A percentile compares a stretch with the other conserved stretches of the same genome.
These are phyloP conservation scores for Eucalyptus sp. DNA, from an alignment of 345 rosid species.

Conservation along the genomic window DNA sequence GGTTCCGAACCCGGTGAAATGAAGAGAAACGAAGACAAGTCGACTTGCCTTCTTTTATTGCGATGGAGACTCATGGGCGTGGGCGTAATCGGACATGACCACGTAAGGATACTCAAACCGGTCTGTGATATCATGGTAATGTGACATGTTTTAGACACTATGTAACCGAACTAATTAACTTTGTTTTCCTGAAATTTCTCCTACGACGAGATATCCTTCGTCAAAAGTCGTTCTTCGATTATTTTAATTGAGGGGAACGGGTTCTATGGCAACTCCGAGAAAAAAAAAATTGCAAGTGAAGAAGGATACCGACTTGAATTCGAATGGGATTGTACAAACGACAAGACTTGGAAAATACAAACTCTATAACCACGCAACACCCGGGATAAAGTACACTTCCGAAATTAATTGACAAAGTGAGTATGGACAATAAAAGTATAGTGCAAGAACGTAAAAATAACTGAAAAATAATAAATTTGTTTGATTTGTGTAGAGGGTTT, in stretches of 20 bases:
- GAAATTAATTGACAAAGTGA: no score
- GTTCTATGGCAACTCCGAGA: background rate
- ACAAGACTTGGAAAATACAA: no score
- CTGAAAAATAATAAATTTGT: no score
- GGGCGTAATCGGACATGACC: background rate
- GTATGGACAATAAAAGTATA: background rate
- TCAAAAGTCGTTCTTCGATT: background rate
- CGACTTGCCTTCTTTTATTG: background rate
- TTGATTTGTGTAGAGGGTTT: background rate
- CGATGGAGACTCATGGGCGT: background rate
- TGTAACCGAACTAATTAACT: background rate
- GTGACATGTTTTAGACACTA: background rate
- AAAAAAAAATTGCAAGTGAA: background rate
- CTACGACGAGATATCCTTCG: no score
- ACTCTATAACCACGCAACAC: no score
- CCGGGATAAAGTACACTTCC: accelerated
- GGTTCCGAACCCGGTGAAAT: background rate
- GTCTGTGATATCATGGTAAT: background rate
- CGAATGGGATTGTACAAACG: accelerated
- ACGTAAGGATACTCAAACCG: background rate
- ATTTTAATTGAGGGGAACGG: background rate
- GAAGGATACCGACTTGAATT: background rate
- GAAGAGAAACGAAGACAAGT: background rate
- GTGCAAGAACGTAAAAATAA: no score
- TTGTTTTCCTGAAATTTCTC: background rate